Evolutionary conservation across 1,284 basidiomycete genomes (phyloP), one percentile per base, ranked within the genome.

Genomic region (Ceratobasidium theobromae): DNA sequence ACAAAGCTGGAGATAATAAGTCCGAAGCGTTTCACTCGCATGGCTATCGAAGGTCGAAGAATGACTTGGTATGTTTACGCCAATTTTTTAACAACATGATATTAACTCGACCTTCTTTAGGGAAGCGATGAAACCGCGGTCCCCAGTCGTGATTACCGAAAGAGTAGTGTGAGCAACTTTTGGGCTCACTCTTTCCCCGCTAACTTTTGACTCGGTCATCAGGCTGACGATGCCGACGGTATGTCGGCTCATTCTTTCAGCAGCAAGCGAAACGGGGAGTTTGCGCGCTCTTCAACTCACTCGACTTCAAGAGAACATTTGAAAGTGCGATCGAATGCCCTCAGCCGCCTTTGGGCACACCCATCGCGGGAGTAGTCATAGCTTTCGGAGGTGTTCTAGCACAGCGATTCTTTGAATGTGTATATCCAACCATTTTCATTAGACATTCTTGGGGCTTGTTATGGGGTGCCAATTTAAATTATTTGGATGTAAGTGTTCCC

Each of bases 271-370:
- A 41, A n/a, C 2, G 28, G 23, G 8, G 27, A 43, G 9, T 23
- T 27, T 6, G 33, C 40, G 18, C 41, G 57, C n/a, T 60, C 45
- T 14, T 60, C 45, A 32, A 60, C 45, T 49, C 57, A 60, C 25
- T 48, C 57, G 43, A 30, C 45, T 30, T 35, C 57, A 9, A 32
- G 45, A 4, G 45, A 60, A 25, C 32, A 49, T 35, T 11, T 49
- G 18, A 60, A 38, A 30, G 45, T 25, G 18, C n/a, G 55, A 21
- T 14, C 18, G 9, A n/a, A n/a, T n/a, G n/a, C n/a, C n/a, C n/a
- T n/a, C n/a, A n/a, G n/a, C n/a, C n/a, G n/a, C n/a, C n/a, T n/a
- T n/a, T n/a, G n/a, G n/a, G n/a, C n/a, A n/a, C n/a, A n/a, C n/a
- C n/a, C n/a, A n/a, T n/a, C n/a, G n/a, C n/a, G n/a, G n/a, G n/a